These are phyloP conservation scores for Botryotinia calthae DNA, from an alignment of 2,329 filamentous ascomycete genomes.

Conservation along the genomic window DNA sequence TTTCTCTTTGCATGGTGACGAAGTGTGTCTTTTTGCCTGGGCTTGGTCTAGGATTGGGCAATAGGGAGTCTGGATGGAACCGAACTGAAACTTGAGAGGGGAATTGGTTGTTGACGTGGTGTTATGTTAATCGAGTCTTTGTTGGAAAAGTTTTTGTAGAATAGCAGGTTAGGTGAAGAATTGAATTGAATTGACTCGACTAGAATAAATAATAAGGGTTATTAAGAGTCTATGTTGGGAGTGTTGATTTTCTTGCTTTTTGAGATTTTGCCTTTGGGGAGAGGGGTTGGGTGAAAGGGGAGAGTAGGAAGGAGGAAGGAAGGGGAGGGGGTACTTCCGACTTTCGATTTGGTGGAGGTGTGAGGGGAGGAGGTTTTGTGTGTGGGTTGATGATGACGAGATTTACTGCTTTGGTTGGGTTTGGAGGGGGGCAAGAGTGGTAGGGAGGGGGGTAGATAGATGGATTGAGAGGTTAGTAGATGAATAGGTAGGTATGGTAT, in stretches of 20 bases:
- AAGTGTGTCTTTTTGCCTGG: background rate
- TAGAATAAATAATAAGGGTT: background rate
- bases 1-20: constrained; percentile 13
- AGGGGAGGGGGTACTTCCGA: background rate
- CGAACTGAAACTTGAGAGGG: background rate
- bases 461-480: background rate
- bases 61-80: background rate
- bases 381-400: background rate
- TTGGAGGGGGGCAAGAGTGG: background rate
- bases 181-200: background rate
- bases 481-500: background rate
- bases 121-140: background rate
- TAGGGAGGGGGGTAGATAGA: background rate
- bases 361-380: background rate
- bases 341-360: too few relatives aligned
- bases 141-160: background rate
- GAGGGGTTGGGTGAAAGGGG: background rate
- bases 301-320: too few relatives aligned
- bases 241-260: background rate
- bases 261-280: background rate
- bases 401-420: background rate
- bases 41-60: background rate
- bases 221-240: background rate
- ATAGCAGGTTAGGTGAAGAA: background rate
- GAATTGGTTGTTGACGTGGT: background rate